A percentile compares a stretch with the other conserved stretches of the same genome.
These are phyloP conservation scores for Acmispon strigosus DNA, from an alignment of 306 rosid species.

Conservation along the genomic window DNA sequence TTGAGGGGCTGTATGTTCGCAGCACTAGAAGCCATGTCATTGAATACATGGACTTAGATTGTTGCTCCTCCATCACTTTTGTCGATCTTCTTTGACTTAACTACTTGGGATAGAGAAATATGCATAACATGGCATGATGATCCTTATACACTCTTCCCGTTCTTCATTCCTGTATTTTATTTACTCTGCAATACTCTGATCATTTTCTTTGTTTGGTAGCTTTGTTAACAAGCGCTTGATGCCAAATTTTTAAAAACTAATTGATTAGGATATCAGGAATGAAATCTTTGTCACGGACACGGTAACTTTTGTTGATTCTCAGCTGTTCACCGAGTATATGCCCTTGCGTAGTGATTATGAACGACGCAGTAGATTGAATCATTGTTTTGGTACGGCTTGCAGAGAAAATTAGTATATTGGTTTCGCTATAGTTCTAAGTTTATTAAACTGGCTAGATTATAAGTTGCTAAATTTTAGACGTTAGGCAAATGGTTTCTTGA, in stretches of 20 bases:
- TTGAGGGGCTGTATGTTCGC: background rate
- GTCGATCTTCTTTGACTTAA: slow-evolving; percentile 1
- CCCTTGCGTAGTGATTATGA: too few species aligned
- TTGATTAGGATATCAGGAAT: background rate
- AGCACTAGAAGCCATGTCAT: background rate
- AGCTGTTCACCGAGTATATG: background rate
- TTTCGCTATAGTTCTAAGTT: background rate
- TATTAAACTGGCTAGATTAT: too few species aligned
- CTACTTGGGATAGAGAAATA: slow-evolving; percentile 21
- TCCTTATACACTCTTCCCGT: background rate
- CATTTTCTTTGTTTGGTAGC: slow-evolving; percentile 16
- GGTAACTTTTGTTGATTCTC: background rate
- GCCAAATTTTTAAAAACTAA: background rate
- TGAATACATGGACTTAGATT: background rate
- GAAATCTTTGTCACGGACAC: background rate
- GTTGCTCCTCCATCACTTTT: background rate
- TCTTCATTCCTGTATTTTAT: background rate
- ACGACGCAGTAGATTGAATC: too few species aligned
- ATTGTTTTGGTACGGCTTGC: too few species aligned
- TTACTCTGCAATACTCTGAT: background rate
- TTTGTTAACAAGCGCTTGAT: slow-evolving; percentile 10
- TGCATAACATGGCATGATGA: slow-evolving; percentile 15
- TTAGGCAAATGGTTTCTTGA: too few species aligned
- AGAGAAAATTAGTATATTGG: too few species aligned
- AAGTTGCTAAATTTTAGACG: too few species aligned